Conservation (phyloP, 1,284 basidiomycete species). For the Cryptococcus sp. region DNA sequence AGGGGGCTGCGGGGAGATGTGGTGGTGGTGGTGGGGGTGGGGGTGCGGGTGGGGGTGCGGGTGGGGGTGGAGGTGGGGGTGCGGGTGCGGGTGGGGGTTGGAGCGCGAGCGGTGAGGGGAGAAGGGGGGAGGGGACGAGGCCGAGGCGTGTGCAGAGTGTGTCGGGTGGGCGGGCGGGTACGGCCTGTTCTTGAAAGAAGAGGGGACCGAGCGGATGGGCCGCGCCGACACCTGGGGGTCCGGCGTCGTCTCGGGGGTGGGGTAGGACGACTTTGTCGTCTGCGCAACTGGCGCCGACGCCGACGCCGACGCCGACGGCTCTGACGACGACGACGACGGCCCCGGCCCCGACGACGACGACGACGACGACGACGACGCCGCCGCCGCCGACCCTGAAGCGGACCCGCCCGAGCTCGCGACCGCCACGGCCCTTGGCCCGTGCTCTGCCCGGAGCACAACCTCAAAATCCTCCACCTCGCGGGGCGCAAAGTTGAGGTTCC, state of each 20-base stretch:
- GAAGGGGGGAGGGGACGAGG: slow-evolving; percentile 24
- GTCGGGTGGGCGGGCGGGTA: slow-evolving; percentile 17
- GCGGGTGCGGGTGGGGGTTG: no score
- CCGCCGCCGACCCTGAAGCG: slow-evolving; percentile 13
- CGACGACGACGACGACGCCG: background rate
- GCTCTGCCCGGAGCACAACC: slow-evolving; percentile 34
- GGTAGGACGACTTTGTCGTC: slow-evolving; percentile 29
- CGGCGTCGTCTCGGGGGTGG: slow-evolving; percentile 46
- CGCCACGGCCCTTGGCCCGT: slow-evolving; percentile 35
- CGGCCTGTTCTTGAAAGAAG: slow-evolving; percentile 32
- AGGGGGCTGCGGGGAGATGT: slow-evolving; percentile 35
- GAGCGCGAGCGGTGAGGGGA: no score
- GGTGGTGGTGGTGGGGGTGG: no score
- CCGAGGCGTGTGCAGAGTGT: slow-evolving; percentile 26
- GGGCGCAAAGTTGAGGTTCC: slow-evolving; percentile 62
- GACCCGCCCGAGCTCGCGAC: slow-evolving; percentile 16
- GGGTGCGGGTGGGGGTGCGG: no score
- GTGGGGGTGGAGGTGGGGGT: no score
- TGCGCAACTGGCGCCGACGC: slow-evolving; percentile 7
- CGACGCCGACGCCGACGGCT: slow-evolving; percentile 6
- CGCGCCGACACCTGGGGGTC: slow-evolving; percentile 25
- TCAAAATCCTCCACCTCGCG: slow-evolving; percentile 45
- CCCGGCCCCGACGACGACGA: slow-evolving; percentile 5
- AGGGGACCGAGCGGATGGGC: slow-evolving; percentile 37
- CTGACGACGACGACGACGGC: background rate